Conservation (phyloP, 148 eudicot genomes). For the Chenopodium suecicum region DNA sequence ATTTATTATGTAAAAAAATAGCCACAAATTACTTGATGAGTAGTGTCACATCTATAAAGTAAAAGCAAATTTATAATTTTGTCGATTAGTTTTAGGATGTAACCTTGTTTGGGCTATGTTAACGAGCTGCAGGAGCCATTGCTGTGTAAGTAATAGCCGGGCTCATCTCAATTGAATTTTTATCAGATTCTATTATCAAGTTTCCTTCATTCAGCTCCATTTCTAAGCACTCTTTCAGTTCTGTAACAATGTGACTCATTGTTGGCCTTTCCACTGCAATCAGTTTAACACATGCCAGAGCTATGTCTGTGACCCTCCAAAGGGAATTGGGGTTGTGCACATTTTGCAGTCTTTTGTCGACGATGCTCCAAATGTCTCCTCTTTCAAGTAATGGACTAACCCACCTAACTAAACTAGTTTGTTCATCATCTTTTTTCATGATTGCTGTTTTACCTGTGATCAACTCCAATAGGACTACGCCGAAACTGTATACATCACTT, state of each 20-base stretch:
- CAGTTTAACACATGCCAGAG: conserved; percentile 30
- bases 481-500: conserved; percentile 43
- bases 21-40: too few species aligned
- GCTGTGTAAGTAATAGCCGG: background rate
- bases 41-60: too few species aligned
- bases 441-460: conserved; percentile 35
- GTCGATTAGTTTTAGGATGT: too few species aligned
- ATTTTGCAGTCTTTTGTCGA: conserved; percentile 29
- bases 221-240: conserved; percentile 32
- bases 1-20: too few species aligned
- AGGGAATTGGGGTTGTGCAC: conserved; percentile 24
- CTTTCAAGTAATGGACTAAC: conserved; percentile 14
- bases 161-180: too few species aligned
- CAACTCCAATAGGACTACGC: conserved; percentile 37
- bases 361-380: conserved; percentile 26
- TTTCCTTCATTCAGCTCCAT: background rate
- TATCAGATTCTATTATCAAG: too few species aligned
- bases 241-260: conserved; percentile 34
- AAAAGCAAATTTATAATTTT: too few species aligned
- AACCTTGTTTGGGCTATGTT: background rate
- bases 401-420: conserved; percentile 21
- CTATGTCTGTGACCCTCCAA: conserved; percentile 30
- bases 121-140: conserved; percentile 8
- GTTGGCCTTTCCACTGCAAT: conserved; percentile 24
- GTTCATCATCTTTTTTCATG: conserved; percentile 5